These are phyloP conservation scores for Fusarium camptoceras DNA, from an alignment of 2,329 filamentous ascomycete species.

Conservation along the genomic window DNA sequence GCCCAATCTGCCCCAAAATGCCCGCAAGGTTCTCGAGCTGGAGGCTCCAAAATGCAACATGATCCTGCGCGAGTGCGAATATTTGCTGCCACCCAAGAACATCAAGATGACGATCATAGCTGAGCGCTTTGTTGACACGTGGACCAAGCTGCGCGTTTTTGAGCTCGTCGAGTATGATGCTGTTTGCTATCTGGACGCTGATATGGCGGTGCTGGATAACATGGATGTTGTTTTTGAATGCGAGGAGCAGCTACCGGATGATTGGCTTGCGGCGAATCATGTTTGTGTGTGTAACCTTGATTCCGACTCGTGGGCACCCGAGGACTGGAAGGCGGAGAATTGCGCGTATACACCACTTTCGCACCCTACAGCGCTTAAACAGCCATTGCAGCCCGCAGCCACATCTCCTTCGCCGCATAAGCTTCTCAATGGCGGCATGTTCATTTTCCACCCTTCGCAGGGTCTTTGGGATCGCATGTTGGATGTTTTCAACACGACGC, in stretches of 20 bases:
- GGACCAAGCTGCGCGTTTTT: slow-evolving; percentile 40
- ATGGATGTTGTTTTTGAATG: slow-evolving; percentile 35
- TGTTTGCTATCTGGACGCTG: slow-evolving; percentile 40
- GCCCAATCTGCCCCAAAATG: slow-evolving; percentile 15
- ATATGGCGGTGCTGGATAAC: slow-evolving; percentile 38
- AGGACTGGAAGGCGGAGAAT: slow-evolving; percentile 36
- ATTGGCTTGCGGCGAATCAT: slow-evolving; percentile 41
- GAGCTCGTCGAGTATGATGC: slow-evolving; percentile 37
- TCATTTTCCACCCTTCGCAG: slow-evolving; percentile 37
- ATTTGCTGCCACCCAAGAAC: slow-evolving; percentile 27
- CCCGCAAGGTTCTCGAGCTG: slow-evolving; percentile 17
- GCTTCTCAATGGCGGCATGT: slow-evolving; percentile 41
- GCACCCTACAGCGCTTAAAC: slow-evolving; percentile 23
- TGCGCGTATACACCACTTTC: slow-evolving; percentile 38
- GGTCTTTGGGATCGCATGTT: slow-evolving; percentile 33
- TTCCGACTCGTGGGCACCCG: slow-evolving; percentile 35
- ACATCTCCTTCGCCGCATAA: slow-evolving; percentile 16
- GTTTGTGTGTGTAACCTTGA: slow-evolving; percentile 43
- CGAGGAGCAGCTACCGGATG: slow-evolving; percentile 25
- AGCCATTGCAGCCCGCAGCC: slow-evolving; percentile 19
- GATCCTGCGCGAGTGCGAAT: slow-evolving; percentile 19
- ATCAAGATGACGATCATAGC: slow-evolving; percentile 37
- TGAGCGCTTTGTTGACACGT: slow-evolving; percentile 36
- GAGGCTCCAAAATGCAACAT: slow-evolving; percentile 35
- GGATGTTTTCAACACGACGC: slow-evolving; percentile 23